phyloP scores from a whole-genome alignment of 78 protist species.

The Dictyostelium purpureum region DNA sequence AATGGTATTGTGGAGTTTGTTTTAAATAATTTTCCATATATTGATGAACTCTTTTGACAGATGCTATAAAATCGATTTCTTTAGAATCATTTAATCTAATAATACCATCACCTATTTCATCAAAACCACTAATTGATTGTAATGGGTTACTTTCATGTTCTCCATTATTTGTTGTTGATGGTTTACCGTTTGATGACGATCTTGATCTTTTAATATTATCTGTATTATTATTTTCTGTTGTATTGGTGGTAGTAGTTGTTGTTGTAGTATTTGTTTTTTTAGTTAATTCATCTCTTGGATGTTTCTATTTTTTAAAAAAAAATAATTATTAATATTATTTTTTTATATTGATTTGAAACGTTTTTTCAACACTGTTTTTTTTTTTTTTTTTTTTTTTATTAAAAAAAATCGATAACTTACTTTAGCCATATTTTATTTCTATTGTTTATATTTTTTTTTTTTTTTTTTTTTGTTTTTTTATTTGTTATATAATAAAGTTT shows the following conservation, averaged over 20 bases:
- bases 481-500: background rate
- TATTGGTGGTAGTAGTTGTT: background rate
- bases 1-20: constrained; percentile 58
- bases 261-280: background rate
- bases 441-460: background rate
- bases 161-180: background rate
- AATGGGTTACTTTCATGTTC: constrained; percentile 11
- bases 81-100: background rate
- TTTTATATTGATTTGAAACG: background rate
- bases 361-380: no score
- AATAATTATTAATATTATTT: background rate
- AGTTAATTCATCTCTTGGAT: background rate
- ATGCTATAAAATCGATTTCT: constrained; percentile 31
- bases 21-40: constrained; percentile 15
- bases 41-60: constrained; percentile 19
- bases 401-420: background rate
- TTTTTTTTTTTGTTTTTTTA: background rate
- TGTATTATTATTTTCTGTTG: no score
- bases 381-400: no score
- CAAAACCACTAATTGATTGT: constrained; percentile 9
- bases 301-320: background rate
- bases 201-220: background rate
- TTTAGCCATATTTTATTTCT: background rate
- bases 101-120: constrained; percentile 60
- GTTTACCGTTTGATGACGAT: background rate